phyloP scores from a whole-genome alignment of 352 stramenopile genomes.

The Pythium sp. region DNA sequence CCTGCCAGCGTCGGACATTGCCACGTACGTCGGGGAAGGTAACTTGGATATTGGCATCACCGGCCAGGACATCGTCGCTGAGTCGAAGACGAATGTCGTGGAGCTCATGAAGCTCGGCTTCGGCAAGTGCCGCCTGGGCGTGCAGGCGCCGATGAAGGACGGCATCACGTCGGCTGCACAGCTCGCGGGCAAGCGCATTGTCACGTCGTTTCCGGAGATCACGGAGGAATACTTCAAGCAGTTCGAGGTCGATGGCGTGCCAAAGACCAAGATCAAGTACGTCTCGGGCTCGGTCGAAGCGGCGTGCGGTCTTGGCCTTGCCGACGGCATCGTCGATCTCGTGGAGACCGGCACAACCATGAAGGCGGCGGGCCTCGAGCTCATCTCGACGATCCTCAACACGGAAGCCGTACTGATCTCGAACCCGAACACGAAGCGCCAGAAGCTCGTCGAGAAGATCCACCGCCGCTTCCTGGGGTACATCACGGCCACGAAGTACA shows the following conservation, averaged over 20 bases:
- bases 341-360: constrained; percentile 99
- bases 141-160: constrained; percentile 93
- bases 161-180: constrained; percentile 74
- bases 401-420: constrained; percentile 92
- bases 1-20: constrained; percentile 96
- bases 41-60: constrained; percentile 99
- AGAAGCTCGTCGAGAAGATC: constrained; percentile 78
- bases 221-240: constrained; percentile 94
- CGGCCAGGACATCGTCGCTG: constrained; percentile 93
- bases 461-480: constrained; percentile 95
- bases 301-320: constrained; percentile 95
- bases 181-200: constrained; percentile 95
- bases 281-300: constrained; percentile 98
- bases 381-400: constrained; percentile 92
- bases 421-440: constrained; percentile 74
- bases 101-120: constrained; percentile 95
- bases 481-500: constrained; percentile 96
- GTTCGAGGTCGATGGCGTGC: constrained; percentile 68
- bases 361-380: constrained; percentile 94
- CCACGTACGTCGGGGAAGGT: constrained; percentile 96
- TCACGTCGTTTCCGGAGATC: constrained; percentile 95
- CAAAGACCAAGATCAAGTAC: constrained; percentile 92
- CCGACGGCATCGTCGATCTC: constrained; percentile 98
- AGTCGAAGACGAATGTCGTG: constrained; percentile 89
- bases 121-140: constrained; percentile 93